A percentile compares a stretch with the other conserved stretches of the same genome.
phyloP scores from a whole-genome alignment of 108 stramenopile species.

The Cylindrotheca fusiformis region DNA sequence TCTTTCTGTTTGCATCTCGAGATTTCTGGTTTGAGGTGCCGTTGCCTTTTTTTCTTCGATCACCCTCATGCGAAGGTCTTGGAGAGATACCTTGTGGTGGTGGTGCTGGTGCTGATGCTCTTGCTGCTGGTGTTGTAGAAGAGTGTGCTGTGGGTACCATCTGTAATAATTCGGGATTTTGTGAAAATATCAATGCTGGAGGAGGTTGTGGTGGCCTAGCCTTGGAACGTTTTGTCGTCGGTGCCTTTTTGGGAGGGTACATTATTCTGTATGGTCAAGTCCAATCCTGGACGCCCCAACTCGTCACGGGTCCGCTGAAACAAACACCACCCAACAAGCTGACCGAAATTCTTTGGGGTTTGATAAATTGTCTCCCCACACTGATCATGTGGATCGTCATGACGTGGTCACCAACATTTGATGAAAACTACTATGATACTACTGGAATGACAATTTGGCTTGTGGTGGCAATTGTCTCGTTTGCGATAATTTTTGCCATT shows the following conservation, averaged over 20 bases:
- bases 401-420: constrained; percentile 47
- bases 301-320: constrained; percentile 79
- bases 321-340: constrained; percentile 85
- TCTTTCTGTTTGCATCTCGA: constrained; percentile 91
- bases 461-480: constrained; percentile 63
- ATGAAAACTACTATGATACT: constrained; percentile 51
- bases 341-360: constrained; percentile 85
- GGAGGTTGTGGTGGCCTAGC: constrained; percentile 85
- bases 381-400: constrained; percentile 56
- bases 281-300: constrained; percentile 89
- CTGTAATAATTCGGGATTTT: constrained; percentile 50
- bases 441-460: constrained; percentile 66
- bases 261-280: constrained; percentile 95
- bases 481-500: constrained; percentile 91
- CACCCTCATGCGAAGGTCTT: constrained; percentile 71
- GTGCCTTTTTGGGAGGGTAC: constrained; percentile 90
- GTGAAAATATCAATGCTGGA: constrained; percentile 65
- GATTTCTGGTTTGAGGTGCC: constrained; percentile 98
- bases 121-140: no score
- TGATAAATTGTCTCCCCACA: constrained; percentile 78
- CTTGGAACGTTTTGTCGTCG: constrained; percentile 72
- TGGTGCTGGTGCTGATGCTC: no score
- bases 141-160: constrained; percentile 61
- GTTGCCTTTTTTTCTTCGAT: constrained; percentile 88
- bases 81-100: constrained; percentile 60